Percentiles rank a stretch among this genome's conserved stretches.
These are phyloP conservation scores for Schwanniomyces etchellsii DNA, from an alignment of 1,139 yeast genomes.

Conservation along the genomic window DNA sequence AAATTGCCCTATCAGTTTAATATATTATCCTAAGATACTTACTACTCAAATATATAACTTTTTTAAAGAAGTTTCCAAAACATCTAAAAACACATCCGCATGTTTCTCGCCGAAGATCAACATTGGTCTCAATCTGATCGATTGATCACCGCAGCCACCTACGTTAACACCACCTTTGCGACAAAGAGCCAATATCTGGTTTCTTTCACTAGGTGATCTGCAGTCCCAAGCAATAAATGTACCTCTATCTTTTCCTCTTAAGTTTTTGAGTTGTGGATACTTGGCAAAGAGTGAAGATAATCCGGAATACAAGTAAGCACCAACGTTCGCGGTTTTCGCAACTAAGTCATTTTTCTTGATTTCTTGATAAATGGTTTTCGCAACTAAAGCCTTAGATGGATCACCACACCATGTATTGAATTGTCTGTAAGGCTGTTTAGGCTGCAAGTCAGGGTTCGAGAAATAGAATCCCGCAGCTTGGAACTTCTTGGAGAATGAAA, in stretches of 20 bases:
- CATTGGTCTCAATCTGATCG: conserved; percentile 68
- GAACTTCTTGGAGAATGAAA: conserved; percentile 71
- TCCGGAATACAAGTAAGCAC: conserved; percentile 50
- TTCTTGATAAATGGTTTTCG: conserved; percentile 60
- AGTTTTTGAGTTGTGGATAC: conserved; percentile 44
- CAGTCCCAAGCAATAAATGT: conserved; percentile 77
- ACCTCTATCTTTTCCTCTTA: conserved; percentile 66
- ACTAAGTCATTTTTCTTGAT: conserved; percentile 48
- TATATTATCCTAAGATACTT: no score
- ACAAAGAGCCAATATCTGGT: conserved; percentile 42
- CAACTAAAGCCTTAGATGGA: conserved; percentile 62
- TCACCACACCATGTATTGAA: conserved; percentile 87
- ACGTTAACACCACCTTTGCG: conserved; percentile 58
- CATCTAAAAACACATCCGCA: conserved; percentile 53
- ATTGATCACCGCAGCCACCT: conserved; percentile 66
- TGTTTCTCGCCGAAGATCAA: conserved; percentile 63
- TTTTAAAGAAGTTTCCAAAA: conserved; percentile 29
- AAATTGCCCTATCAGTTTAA: no score
- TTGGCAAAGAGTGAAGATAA: conserved; percentile 38
- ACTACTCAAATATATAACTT: conserved; percentile 3
- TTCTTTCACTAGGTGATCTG: conserved; percentile 41
- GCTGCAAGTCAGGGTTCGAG: conserved; percentile 56
- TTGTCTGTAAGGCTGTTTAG: conserved; percentile 64
- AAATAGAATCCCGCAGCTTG: conserved; percentile 78
- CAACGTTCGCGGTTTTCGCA: conserved; percentile 48